Conservation (phyloP, 495 filamentous ascomycete species). For the Lasiosphaeria ovina region DNA sequence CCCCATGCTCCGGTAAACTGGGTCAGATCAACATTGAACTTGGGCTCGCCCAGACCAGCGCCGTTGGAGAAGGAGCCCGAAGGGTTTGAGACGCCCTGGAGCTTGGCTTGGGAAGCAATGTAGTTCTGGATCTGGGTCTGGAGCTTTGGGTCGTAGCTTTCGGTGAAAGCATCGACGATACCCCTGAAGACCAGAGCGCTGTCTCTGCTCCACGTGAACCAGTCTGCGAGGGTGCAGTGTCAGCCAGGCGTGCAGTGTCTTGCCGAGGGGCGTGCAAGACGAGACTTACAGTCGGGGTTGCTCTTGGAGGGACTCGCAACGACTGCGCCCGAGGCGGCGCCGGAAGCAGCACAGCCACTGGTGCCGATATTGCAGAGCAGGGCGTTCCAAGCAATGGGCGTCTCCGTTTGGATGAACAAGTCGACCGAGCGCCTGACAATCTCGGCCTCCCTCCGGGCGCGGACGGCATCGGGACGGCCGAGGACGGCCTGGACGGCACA, state of each 20-base stretch:
- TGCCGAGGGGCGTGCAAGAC: slow-evolving; percentile 14
- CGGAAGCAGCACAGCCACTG: slow-evolving; percentile 44
- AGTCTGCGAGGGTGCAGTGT: slow-evolving; percentile 61
- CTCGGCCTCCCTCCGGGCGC: slow-evolving; percentile 35
- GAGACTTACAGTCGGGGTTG: slow-evolving; percentile 58
- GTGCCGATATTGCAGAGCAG: slow-evolving; percentile 63
- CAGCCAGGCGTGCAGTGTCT: slow-evolving; percentile 70
- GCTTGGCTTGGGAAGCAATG: slow-evolving; percentile 55
- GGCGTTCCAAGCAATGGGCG: slow-evolving; percentile 48
- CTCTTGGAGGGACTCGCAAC: slow-evolving; percentile 61
- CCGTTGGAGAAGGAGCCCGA: slow-evolving; percentile 52
- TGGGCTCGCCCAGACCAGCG: slow-evolving; percentile 58
- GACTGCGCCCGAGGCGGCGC: slow-evolving; percentile 53
- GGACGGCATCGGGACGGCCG: slow-evolving; percentile 34
- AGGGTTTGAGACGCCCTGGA: slow-evolving; percentile 61
- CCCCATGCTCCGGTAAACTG: slow-evolving; percentile 65
- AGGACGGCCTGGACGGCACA: slow-evolving; percentile 48
- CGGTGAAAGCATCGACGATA: slow-evolving; percentile 57
- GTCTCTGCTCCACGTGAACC: slow-evolving; percentile 72
- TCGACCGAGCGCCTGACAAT: slow-evolving; percentile 48
- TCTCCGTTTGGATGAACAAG: slow-evolving; percentile 56
- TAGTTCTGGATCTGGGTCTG: slow-evolving; percentile 57
- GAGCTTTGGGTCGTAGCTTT: slow-evolving; percentile 50
- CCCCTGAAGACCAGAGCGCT: slow-evolving; percentile 62
- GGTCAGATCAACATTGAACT: slow-evolving; percentile 59